Percentiles rank a stretch among this genome's conserved stretches.
phyloP scores from a whole-genome alignment of 2,329 filamentous ascomycete genomes.

The Aspergillus bombycis region DNA sequence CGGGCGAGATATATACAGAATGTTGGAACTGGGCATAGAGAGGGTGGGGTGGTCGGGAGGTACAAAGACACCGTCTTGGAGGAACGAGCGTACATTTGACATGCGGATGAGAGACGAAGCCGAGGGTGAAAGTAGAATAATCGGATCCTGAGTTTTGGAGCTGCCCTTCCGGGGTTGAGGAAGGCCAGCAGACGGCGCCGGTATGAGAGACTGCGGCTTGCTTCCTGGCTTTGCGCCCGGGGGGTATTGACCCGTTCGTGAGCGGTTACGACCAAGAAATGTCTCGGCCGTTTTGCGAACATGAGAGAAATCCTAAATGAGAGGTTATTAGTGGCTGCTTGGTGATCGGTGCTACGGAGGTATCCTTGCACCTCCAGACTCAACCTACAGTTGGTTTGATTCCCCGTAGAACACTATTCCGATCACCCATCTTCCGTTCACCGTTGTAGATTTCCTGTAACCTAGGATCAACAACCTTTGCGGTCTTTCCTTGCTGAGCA shows the following conservation, averaged over 20 bases:
- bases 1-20: conserved; percentile 80
- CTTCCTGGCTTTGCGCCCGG: conserved; percentile 37
- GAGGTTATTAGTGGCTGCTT: conserved; percentile 15
- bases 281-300: conserved; percentile 82
- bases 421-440: conserved; percentile 88
- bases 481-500: conserved; percentile 49
- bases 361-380: not conserved
- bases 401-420: conserved; percentile 84
- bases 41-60: conserved; percentile 69
- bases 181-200: conserved; percentile 42
- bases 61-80: conserved; percentile 79
- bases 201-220: conserved; percentile 36
- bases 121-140: conserved; percentile 95
- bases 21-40: conserved; percentile 68
- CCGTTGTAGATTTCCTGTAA: conserved; percentile 87
- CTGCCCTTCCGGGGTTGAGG: conserved; percentile 44
- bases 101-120: conserved; percentile 93
- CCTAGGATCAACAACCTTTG: conserved; percentile 77
- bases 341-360: not conserved
- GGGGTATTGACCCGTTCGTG: conserved; percentile 40
- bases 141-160: conserved; percentile 69
- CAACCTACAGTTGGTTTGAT: conserved; percentile 78
- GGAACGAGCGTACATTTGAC: conserved; percentile 93
- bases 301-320: conserved; percentile 81
- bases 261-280: conserved; percentile 66